Evolutionary conservation across 371 early-diverging fungal species (phyloP).

Genomic region (Mortierella sp.): DNA sequence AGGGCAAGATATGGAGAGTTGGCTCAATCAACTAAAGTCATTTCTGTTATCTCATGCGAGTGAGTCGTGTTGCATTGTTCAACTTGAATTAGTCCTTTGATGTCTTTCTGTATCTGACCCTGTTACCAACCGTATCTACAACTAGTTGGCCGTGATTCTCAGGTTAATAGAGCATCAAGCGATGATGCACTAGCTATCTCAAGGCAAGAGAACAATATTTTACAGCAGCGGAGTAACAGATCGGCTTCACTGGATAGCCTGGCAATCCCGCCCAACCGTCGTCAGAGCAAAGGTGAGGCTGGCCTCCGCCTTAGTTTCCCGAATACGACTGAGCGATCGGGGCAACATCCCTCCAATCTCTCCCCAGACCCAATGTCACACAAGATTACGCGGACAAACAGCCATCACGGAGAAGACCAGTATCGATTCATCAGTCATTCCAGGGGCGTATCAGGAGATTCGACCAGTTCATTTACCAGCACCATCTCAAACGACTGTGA

Average conservation of each 20-base stretch:
- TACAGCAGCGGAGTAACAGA: conserved; percentile 16
- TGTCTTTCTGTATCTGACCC: neutral
- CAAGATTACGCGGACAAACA: conserved; percentile 25
- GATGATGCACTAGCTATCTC: neutral
- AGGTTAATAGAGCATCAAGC: neutral
- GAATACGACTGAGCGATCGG: conserved; percentile 14
- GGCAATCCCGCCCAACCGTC: conserved; percentile 22
- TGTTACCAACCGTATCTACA: neutral
- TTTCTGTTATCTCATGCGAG: conserved; percentile 29
- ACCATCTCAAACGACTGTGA: conserved; percentile 50
- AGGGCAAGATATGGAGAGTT: conserved; percentile 34
- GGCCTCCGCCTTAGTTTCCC: conserved; percentile 40
- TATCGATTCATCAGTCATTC: conserved; percentile 53
- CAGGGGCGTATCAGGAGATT: conserved; percentile 49
- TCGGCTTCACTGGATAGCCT: conserved; percentile 38
- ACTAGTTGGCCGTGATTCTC: conserved; percentile 18
- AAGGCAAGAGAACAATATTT: neutral
- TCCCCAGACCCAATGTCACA: conserved; percentile 28
- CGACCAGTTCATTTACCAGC: conserved; percentile 46
- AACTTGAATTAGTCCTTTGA: neutral
- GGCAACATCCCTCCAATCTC: conserved; percentile 7
- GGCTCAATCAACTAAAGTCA: conserved; percentile 39
- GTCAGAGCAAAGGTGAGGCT: conserved; percentile 43
- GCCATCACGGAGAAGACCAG: conserved; percentile 44
- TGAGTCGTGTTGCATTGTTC: conserved; percentile 8